These are phyloP conservation scores for Naematelia aurantialba DNA, from an alignment of 768 basidiomycete species.

Conservation along the genomic window DNA sequence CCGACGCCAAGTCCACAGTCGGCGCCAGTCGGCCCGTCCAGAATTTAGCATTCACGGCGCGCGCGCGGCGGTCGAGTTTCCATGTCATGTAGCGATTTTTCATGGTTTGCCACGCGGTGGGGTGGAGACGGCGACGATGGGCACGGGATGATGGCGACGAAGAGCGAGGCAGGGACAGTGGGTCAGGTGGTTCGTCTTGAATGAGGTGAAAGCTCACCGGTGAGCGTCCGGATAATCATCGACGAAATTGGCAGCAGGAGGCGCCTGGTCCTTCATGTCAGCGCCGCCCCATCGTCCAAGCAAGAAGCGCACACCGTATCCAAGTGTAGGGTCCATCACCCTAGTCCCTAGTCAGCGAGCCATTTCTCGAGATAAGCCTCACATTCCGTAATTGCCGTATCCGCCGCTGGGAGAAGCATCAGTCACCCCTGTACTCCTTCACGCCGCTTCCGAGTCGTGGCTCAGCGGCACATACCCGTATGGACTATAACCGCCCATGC, in stretches of 20 bases:
- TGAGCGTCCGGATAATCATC: slow-evolving; percentile 44
- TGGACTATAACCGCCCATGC: slow-evolving; percentile 13
- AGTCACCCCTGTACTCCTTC: slow-evolving; percentile 7
- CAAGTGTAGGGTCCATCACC: not conserved
- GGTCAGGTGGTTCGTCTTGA: not conserved
- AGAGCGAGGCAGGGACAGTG: not conserved
- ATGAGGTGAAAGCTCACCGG: slow-evolving; percentile 9
- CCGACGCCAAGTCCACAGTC: no score
- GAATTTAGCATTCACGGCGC: not conserved
- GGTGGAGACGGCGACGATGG: no score
- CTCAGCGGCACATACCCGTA: slow-evolving; percentile 17
- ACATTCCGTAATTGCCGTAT: slow-evolving; percentile 6
- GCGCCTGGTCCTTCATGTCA: slow-evolving; percentile 25
- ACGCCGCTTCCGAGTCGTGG: not conserved
- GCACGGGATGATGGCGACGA: not conserved
- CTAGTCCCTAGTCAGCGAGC: not conserved
- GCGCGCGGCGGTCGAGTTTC: not conserved
- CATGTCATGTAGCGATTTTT: no score
- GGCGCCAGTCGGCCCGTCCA: no score
- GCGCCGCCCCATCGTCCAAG: not conserved
- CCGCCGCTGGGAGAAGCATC: slow-evolving; percentile 10
- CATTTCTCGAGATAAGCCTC: not conserved
- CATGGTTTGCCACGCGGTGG: no score
- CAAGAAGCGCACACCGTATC: not conserved
- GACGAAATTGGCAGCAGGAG: slow-evolving; percentile 33